These are phyloP conservation scores for Mycosarcoma maydis DNA, from an alignment of 1,284 basidiomycete species.

Conservation along the genomic window DNA sequence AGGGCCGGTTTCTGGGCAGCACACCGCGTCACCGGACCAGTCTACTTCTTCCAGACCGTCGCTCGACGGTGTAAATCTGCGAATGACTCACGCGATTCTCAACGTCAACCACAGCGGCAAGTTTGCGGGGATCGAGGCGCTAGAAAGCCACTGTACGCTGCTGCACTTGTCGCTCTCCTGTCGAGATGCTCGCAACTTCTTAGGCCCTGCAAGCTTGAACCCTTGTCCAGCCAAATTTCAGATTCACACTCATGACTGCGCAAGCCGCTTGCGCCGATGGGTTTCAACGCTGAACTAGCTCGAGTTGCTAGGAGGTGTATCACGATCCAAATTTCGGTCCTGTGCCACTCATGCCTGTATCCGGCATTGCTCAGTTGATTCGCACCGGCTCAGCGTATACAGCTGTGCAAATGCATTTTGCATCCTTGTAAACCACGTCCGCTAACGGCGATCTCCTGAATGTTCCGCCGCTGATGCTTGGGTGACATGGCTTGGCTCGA, in stretches of 20 bases:
- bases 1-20: constrained; percentile 22
- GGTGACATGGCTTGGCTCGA: neutral
- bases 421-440: neutral
- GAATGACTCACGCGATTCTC: too few relatives aligned
- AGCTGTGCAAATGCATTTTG: neutral
- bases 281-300: too few relatives aligned
- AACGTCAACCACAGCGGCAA: too few relatives aligned
- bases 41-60: neutral
- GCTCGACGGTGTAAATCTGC: too few relatives aligned
- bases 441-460: neutral
- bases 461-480: constrained; percentile 1
- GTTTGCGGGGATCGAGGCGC: constrained; percentile 36
- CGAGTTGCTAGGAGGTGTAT: neutral
- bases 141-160: too few relatives aligned
- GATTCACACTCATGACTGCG: too few relatives aligned
- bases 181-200: too few relatives aligned
- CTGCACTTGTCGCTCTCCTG: too few relatives aligned
- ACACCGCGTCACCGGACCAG: constrained; percentile 20
- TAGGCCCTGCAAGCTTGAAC: neutral
- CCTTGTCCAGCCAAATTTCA: neutral
- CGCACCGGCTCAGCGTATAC: neutral
- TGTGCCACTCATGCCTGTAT: constrained; percentile 3
- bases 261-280: constrained; percentile 35
- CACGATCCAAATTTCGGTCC: neutral
- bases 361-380: constrained; percentile 16